phyloP scores from a whole-genome alignment of 352 stramenopile genomes.

The Phytophthora pluvialis region DNA sequence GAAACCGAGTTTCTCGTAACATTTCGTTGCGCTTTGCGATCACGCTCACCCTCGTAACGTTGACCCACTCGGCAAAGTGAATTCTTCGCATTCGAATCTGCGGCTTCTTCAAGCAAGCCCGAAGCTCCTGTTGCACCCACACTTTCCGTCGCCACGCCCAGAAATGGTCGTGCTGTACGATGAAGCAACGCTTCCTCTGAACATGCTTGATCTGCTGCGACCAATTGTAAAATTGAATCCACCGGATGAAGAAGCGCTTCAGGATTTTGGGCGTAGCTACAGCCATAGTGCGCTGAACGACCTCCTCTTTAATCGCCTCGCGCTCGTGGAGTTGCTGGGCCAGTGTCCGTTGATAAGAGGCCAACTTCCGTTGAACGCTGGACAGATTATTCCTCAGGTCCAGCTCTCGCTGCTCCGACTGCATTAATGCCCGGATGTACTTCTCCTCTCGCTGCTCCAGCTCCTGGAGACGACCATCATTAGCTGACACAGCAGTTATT shows the following conservation, averaged over 20 bases:
- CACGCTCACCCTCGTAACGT: conserved; percentile 57
- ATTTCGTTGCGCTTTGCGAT: conserved; percentile 48
- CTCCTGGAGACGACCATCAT: conserved; percentile 49
- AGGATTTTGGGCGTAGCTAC: conserved; percentile 63
- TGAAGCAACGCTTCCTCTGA: conserved; percentile 48
- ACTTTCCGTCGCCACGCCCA: conserved; percentile 64
- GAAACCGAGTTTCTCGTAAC: conserved; percentile 33
- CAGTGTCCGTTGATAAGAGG: conserved; percentile 48
- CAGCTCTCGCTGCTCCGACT: conserved; percentile 77
- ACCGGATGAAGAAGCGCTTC: conserved; percentile 62
- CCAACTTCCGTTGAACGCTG: conserved; percentile 51
- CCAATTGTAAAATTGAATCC: conserved; percentile 65
- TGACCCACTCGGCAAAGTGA: conserved; percentile 65
- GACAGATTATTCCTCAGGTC: conserved; percentile 64
- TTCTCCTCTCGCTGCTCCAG: conserved; percentile 74
- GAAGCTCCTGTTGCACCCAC: conserved; percentile 58
- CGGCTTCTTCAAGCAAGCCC: conserved; percentile 29
- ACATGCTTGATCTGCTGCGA: conserved; percentile 55
- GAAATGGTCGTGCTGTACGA: conserved; percentile 67
- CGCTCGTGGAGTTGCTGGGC: conserved; percentile 51
- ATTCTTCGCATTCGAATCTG: conserved; percentile 27
- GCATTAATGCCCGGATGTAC: conserved; percentile 79
- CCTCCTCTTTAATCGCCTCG: conserved; percentile 62
- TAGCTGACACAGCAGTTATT: neutral
- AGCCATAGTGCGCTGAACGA: conserved; percentile 43